Conservation (phyloP, 148 eudicot species). For the Gaultheria prostrata region DNA sequence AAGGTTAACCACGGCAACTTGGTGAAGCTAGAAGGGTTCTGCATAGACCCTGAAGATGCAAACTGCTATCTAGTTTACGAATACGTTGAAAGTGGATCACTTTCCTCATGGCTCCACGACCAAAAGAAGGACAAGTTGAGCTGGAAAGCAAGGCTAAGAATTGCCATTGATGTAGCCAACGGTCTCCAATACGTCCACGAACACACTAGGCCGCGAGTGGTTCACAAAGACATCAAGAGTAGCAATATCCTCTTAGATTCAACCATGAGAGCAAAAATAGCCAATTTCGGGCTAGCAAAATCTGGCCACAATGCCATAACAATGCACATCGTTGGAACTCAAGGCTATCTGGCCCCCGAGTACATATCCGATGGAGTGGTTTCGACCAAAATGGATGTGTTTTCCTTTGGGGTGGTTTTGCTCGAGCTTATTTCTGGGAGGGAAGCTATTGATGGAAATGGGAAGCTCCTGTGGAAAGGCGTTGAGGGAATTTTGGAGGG, state of each 20-base stretch:
- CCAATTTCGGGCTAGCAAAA: conserved; percentile 86
- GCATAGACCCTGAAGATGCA: conserved; percentile 78
- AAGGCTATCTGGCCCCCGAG: conserved; percentile 96
- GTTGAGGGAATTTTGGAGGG: conserved; percentile 43
- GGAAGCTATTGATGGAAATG: conserved; percentile 64
- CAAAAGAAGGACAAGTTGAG: conserved; percentile 37
- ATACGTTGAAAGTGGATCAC: conserved; percentile 79
- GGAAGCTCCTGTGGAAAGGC: conserved; percentile 55
- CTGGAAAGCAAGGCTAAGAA: conserved; percentile 72
- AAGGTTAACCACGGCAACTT: conserved; percentile 93
- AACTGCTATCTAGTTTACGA: conserved; percentile 87
- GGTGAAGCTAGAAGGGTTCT: conserved; percentile 84
- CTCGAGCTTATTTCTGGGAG: conserved; percentile 73
- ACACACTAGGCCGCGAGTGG: conserved; percentile 83
- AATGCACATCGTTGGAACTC: conserved; percentile 91
- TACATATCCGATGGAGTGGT: conserved; percentile 79
- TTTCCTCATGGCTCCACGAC: conserved; percentile 66
- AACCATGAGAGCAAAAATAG: conserved; percentile 79
- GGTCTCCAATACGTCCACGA: conserved; percentile 94
- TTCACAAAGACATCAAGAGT: conserved; percentile 91
- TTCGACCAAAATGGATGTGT: conserved; percentile 81
- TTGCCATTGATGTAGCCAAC: conserved; percentile 79
- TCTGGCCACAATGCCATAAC: conserved; percentile 95
- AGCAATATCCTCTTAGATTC: conserved; percentile 83
- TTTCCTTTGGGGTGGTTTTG: conserved; percentile 81